These are phyloP conservation scores for Sophora flavescens DNA, from an alignment of 306 rosid species.

Conservation along the genomic window DNA sequence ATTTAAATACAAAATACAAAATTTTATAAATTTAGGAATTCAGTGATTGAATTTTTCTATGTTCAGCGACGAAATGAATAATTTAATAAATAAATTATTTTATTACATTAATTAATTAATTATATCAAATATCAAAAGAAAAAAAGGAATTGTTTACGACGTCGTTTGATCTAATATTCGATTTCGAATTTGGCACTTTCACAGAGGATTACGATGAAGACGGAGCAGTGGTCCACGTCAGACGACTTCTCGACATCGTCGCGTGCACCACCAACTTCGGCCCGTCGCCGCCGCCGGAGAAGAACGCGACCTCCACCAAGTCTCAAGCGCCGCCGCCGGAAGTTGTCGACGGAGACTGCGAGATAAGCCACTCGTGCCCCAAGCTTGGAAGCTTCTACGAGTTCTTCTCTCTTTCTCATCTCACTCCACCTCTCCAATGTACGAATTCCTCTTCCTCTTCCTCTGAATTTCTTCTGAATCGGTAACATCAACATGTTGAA, in stretches of 20 bases:
- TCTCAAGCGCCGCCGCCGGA: constrained; percentile 37
- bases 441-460: background rate
- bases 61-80: no score
- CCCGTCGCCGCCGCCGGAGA: constrained; percentile 44
- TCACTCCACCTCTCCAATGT: constrained; percentile 85
- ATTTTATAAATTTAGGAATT: no score
- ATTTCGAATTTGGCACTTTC: background rate
- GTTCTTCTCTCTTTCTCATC: constrained; percentile 83
- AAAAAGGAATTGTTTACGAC: constrained; percentile 22
- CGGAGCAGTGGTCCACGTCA: constrained; percentile 71
- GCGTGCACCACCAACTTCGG: constrained; percentile 80
- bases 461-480: background rate
- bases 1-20: no score
- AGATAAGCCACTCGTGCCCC: constrained; percentile 65
- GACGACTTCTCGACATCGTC: constrained; percentile 75
- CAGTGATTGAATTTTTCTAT: no score
- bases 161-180: constrained; percentile 38
- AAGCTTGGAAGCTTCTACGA: constrained; percentile 83
- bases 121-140: background rate
- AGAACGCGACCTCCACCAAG: constrained; percentile 51
- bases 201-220: constrained; percentile 78
- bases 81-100: no score
- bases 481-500: background rate
- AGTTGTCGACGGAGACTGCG: constrained; percentile 58
- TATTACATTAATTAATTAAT: no score